Base-by-base conservation (phyloP, 2,329 filamentous ascomycete species). In the Fusarium verticillioides region DNA sequence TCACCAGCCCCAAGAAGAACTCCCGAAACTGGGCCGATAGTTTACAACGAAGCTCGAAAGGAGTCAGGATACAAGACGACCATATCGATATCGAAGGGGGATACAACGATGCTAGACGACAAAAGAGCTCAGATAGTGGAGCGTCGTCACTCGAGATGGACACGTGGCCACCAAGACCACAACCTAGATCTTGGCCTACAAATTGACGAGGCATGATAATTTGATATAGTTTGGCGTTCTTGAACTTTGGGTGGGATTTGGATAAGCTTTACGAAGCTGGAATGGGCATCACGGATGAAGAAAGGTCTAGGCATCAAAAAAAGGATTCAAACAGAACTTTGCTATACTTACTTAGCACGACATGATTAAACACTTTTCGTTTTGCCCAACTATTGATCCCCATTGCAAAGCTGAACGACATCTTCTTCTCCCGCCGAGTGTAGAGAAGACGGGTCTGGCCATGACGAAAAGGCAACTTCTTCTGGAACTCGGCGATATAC, bases 91-190 rank as follows among this genome's bases (percentile, higher is more conserved):
- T 75, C 7, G 76, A 78, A 39, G 34, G 44, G 9, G 71, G 69
- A 2, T 76, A 67, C 21, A 63, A 61, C 18, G 62, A 69, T 19
- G 26, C 63, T 19, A 63, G 63, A 43, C 69, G 52, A 19, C 68
- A 75, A 21, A 77, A 77, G 60, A 66, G 71, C 43, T 57, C 58
- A 19, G 61, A 74, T 19, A 76, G 73, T 13, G 69, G 63, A 23
- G 50, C 47, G 18, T 77, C 76, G 11, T 74, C 71, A 19, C 60
- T 78, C 23, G 76, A 78, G 60, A 70, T 78, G 75, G 64, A 75
- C 18, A 63, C 75, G 21, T 78, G 75, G 76, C 68, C 74, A 15
- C 57, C 53, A 2, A 64, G 63, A 40, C 68, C 75, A 23, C 72
- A 76, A 9, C 72, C 72, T 8, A 75, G 58, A 26, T 75, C 69